These are phyloP conservation scores for Monotropa hypopitys DNA, from an alignment of 179 eudicot genomes.

Conservation along the genomic window DNA sequence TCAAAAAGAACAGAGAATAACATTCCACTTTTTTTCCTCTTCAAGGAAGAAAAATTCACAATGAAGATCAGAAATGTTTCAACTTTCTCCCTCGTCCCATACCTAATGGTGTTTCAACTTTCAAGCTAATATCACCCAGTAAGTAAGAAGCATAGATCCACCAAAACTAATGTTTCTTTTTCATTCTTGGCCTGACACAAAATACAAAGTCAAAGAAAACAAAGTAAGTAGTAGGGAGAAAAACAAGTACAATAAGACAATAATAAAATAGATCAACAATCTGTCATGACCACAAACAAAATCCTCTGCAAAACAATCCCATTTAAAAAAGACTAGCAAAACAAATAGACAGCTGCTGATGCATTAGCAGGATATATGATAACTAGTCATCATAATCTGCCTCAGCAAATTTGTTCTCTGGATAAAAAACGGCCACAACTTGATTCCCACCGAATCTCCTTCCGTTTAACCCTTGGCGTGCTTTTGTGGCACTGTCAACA, in stretches of 20 bases:
- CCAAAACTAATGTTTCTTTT: neutral
- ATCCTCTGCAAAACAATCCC: neutral
- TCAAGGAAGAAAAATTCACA: neutral
- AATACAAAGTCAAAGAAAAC: neutral
- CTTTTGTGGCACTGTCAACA: slow-evolving; percentile 53
- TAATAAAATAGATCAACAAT: neutral
- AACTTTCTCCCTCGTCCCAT: too few species aligned
- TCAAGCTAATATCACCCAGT: neutral
- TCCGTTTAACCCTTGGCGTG: slow-evolving; percentile 70
- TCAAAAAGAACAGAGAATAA: neutral
- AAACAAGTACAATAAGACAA: neutral
- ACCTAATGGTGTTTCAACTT: neutral
- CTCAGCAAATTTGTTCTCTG: slow-evolving; percentile 56
- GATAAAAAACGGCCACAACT: slow-evolving; percentile 69
- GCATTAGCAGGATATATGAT: neutral
- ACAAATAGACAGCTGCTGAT: neutral
- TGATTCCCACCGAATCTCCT: slow-evolving; percentile 84
- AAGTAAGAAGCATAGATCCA: neutral
- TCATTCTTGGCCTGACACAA: neutral
- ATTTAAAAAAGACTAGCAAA: neutral
- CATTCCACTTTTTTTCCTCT: neutral
- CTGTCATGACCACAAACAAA: neutral
- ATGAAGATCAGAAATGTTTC: neutral
- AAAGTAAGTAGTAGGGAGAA: neutral
- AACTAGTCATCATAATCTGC: slow-evolving; percentile 58